Base-by-base conservation (phyloP, 495 filamentous ascomycete genomes). In the Bacidia gigantensis region DNA sequence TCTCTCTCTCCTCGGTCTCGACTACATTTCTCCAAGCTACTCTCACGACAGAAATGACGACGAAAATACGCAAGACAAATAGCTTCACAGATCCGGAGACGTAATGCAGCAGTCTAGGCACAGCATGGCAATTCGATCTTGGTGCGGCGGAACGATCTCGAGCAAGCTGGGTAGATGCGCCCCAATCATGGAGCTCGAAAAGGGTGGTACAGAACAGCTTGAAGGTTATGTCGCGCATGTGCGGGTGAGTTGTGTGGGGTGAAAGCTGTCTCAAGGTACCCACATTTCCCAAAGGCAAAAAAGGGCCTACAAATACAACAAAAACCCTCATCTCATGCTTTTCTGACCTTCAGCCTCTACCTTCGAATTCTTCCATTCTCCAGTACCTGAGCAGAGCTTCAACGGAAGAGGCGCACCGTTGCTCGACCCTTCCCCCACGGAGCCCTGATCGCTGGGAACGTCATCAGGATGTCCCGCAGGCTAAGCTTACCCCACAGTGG, bases 401-500 rank as follows among this genome's bases (percentile, higher is more conserved):
- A 20, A 47, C 21, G 29, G 17, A 40, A 22, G 18, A 20, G 20
- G 26, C 38, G 18, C 24, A 26, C 17, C 22, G 26, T 26, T 11
- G 32, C 18, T 1, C 7, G 2, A 5, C 5, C 29, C 7, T 35
- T 35, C 5, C 14, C 29, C 7, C 29, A 35, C 29, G 29, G 7
- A 14, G 29, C 14, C 14, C 14, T 35, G n/a, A n/a, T n/a, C 44
- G 44, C 23, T 39, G 26, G 53, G 46, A 29, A 29, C 52, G 12
- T 50, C 40, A 22, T 3, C 10, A 57, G 12, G 17, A 54, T 58
- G 52, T 22, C 52, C 52, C 51, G 56, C 56, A 42, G 52, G 10
- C 41, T 54, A 23, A 26, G 50, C 48, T 26, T 58, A 49, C 56
- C 56, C 56, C 56, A 51, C 56, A 29, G 52, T 14, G 24, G 26